These are phyloP conservation scores for Phytophthora constricta DNA, from an alignment of 352 stramenopile species.

Conservation along the genomic window DNA sequence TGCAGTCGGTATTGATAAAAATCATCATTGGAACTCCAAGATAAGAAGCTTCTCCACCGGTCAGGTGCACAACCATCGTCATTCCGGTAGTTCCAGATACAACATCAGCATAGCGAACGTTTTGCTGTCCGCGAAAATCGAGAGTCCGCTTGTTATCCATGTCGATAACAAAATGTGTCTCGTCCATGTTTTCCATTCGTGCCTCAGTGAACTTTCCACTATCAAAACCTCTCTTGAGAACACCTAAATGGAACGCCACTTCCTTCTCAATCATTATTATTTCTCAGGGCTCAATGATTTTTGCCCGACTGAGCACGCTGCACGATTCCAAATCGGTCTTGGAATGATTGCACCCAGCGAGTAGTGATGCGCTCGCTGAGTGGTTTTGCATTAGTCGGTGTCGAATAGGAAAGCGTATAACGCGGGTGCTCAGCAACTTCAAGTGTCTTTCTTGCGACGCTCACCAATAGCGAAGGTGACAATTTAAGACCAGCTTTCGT, in stretches of 20 bases:
- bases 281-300: not conserved
- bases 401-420: not conserved
- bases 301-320: no score
- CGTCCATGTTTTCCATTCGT: slow-evolving; percentile 11
- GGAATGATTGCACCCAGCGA: slow-evolving; percentile 8
- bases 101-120: slow-evolving; percentile 11
- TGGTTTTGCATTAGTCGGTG: not conserved
- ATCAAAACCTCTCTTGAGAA: not conserved
- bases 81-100: slow-evolving; percentile 7
- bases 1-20: not conserved
- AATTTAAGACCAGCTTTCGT: not conserved
- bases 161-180: slow-evolving; percentile 13
- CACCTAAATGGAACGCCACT: slow-evolving; percentile 7
- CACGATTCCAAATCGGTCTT: no score
- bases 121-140: not conserved
- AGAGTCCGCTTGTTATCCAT: slow-evolving; percentile 7
- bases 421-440: no score
- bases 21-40: slow-evolving; percentile 2
- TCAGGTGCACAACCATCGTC: no score
- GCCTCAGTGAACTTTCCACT: not conserved
- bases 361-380: not conserved
- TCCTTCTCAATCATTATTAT: slow-evolving; percentile 7
- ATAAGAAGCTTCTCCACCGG: no score
- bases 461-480: not conserved
- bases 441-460: not conserved